These are phyloP conservation scores for Cutaneotrichosporon sp. DNA, from an alignment of 1,284 basidiomycete genomes.

Conservation along the genomic window DNA sequence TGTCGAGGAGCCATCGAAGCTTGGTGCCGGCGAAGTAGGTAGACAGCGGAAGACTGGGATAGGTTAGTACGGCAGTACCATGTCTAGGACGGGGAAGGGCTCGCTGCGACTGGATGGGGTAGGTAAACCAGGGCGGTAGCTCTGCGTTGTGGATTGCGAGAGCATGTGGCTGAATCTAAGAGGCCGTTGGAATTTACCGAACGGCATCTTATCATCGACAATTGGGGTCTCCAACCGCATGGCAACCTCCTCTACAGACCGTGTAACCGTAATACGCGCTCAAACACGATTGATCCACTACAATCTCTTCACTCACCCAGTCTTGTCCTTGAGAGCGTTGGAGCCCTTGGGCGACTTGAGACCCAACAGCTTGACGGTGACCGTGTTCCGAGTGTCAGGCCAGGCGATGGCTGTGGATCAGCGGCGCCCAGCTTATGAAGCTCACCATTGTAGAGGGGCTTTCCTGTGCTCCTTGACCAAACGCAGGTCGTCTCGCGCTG, in stretches of 20 bases:
- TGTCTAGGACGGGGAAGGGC: too few relatives aligned
- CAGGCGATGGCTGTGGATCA: conserved; percentile 72
- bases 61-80: not conserved
- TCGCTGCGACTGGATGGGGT: too few relatives aligned
- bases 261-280: too few relatives aligned
- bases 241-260: too few relatives aligned
- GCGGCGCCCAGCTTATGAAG: too few relatives aligned
- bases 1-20: conserved; percentile 92
- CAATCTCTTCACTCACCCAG: conserved; percentile 10
- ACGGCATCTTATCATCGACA: too few relatives aligned
- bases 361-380: conserved; percentile 11
- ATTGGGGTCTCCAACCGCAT: too few relatives aligned
- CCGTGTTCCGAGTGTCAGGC: conserved; percentile 74
- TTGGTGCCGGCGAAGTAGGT: conserved; percentile 98
- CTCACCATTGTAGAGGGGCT: conserved; percentile 63
- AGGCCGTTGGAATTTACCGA: too few relatives aligned
- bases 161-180: too few relatives aligned
- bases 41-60: conserved; percentile 66
- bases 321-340: conserved; percentile 16
- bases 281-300: too few relatives aligned
- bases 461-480: conserved; percentile 87
- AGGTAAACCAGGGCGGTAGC: too few relatives aligned
- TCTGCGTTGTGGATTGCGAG: too few relatives aligned
- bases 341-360: conserved; percentile 8
- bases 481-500: conserved; percentile 94